Conservation (phyloP, 2,329 filamentous ascomycete genomes). For the Fusarium udum region DNA sequence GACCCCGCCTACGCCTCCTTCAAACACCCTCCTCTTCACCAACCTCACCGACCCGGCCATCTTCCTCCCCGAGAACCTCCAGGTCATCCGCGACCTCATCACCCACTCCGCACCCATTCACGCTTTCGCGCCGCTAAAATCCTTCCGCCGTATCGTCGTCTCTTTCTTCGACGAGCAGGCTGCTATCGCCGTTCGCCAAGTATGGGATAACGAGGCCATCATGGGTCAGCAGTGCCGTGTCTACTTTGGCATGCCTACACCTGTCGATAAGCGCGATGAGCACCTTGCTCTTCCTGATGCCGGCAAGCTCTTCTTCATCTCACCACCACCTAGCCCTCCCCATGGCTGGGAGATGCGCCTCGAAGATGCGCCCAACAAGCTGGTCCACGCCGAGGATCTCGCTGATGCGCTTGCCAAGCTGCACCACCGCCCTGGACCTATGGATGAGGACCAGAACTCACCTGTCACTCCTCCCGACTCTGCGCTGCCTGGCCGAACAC, state of each 20-base stretch:
- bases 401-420: conserved; percentile 72
- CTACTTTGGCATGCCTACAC: conserved; percentile 73
- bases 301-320: conserved; percentile 78
- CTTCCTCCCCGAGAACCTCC: conserved; percentile 78
- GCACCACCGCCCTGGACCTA: conserved; percentile 57
- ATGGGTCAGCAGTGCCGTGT: conserved; percentile 75
- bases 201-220: conserved; percentile 78
- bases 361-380: conserved; percentile 76
- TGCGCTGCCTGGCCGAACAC: conserved; percentile 44
- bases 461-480: conserved; percentile 47
- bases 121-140: conserved; percentile 82
- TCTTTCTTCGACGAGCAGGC: conserved; percentile 78
- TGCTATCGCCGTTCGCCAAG: conserved; percentile 74
- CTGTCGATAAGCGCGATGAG: conserved; percentile 63
- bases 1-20: conserved; percentile 75
- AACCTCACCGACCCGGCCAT: conserved; percentile 78
- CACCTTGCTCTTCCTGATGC: conserved; percentile 74
- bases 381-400: conserved; percentile 74
- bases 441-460: conserved; percentile 49
- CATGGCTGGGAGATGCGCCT: conserved; percentile 75
- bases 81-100: conserved; percentile 77
- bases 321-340: conserved; percentile 72
- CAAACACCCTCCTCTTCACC: conserved; percentile 86
- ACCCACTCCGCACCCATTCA: conserved; percentile 75
- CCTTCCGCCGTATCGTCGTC: conserved; percentile 82